Percentiles rank a stretch among this genome's conserved stretches.
These are phyloP conservation scores for Hanseniaspora meyeri DNA, from an alignment of 805 yeast species.

Conservation along the genomic window DNA sequence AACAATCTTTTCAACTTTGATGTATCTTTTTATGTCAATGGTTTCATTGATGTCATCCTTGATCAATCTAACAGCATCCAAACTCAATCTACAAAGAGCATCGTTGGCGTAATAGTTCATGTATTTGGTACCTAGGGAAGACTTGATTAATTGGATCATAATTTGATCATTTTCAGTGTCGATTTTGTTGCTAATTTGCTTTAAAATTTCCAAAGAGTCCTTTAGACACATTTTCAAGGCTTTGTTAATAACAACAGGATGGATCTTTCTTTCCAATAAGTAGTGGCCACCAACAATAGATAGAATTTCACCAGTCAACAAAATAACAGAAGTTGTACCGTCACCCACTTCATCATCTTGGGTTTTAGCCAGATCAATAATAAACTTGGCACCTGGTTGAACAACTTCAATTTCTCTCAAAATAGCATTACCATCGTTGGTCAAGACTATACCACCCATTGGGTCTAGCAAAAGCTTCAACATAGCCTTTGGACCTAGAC, in stretches of 20 bases:
- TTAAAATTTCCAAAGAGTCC: conserved; percentile 82
- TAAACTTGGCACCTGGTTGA: conserved; percentile 97
- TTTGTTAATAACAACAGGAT: conserved; percentile 90
- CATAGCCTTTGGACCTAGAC: conserved; percentile 99
- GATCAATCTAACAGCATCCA: conserved; percentile 79
- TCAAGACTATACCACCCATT: conserved; percentile 81
- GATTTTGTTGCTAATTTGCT: conserved; percentile 69
- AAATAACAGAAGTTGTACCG: conserved; percentile 95
- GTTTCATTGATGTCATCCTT: conserved; percentile 40
- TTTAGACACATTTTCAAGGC: conserved; percentile 82
- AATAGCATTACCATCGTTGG: conserved; percentile 98
- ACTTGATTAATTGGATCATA: conserved; percentile 71
- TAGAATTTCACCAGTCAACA: conserved; percentile 89
- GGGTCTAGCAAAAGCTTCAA: conserved; percentile 95
- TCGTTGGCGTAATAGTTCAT: conserved; percentile 72
- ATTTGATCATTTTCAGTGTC: conserved; percentile 76
- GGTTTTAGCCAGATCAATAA: conserved; percentile 92
- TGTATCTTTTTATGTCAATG: conserved; percentile 85
- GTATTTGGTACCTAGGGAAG: conserved; percentile 93
- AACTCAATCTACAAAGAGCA: conserved; percentile 78
- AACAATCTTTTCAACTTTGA: conserved; percentile 87
- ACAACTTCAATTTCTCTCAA: conserved; percentile 93
- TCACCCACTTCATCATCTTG: conserved; percentile 99
- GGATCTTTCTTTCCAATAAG: conserved; percentile 79
- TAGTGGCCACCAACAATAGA: conserved; percentile 88